These are phyloP conservation scores for Diversispora epigaea DNA, from an alignment of 192 early-diverging fungal species.

Conservation along the genomic window DNA sequence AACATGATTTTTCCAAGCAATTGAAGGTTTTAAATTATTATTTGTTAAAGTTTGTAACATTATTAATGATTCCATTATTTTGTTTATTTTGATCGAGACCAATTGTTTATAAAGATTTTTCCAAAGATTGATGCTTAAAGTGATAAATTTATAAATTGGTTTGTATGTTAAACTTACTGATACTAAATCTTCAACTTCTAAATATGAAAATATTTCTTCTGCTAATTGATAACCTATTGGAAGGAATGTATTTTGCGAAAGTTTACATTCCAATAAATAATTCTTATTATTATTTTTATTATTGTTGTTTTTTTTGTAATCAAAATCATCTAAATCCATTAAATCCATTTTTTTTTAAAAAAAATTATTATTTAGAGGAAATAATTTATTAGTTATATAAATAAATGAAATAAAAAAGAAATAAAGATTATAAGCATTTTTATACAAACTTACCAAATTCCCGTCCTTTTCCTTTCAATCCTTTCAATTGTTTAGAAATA, in stretches of 20 bases:
- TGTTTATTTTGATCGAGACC: background rate
- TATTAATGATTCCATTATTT: slow-evolving; percentile 11
- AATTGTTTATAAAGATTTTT: slow-evolving; percentile 4
- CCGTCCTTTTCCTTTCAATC: too few relatives aligned
- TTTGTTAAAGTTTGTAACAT: slow-evolving; percentile 9
- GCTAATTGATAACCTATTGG: slow-evolving; percentile 26
- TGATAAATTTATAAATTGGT: slow-evolving; percentile 18
- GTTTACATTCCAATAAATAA: background rate
- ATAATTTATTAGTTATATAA: too few relatives aligned
- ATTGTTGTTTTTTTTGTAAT: too few relatives aligned
- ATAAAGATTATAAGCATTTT: too few relatives aligned
- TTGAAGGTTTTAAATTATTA: background rate
- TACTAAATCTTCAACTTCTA: slow-evolving; percentile 26
- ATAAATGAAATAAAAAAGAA: too few relatives aligned
- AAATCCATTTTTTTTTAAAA: too few relatives aligned
- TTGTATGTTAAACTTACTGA: slow-evolving; percentile 25
- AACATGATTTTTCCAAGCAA: slow-evolving; percentile 25
- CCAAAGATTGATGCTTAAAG: background rate
- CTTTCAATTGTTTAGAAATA: too few relatives aligned
- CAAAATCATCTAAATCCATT: too few relatives aligned
- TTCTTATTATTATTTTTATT: background rate
- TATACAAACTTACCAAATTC: too few relatives aligned
- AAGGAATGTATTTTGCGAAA: slow-evolving; percentile 25
- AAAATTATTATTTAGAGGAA: too few relatives aligned
- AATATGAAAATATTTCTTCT: slow-evolving; percentile 20